Base-by-base conservation (phyloP, 2,329 filamentous ascomycete genomes). In the Fusarium sp. region DNA sequence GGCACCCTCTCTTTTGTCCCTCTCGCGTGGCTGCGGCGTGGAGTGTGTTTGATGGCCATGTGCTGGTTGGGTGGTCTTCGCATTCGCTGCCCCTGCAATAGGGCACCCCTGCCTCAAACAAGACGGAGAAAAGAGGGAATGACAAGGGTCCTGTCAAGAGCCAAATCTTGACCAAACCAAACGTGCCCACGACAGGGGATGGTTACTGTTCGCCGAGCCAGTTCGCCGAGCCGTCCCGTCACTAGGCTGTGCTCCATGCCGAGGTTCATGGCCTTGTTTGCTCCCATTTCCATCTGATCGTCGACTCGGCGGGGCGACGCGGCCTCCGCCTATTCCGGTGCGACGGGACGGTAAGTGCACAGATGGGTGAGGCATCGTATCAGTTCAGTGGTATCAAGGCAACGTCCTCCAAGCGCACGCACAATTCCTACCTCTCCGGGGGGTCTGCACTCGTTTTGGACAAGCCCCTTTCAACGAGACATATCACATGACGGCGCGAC, bases 141-240 rank as follows among this genome's bases (percentile, higher is more conserved):
- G 29, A 33, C 33, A n/a, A 61, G 20, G 42, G 38, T 18, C 47
- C 42, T 33, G 25, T 52, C 57, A 11, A 64, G 33, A 50, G 35
- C 27, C 45, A 45, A 57, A 50, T 68, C 45, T 63, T n/a, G 42
- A 57, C 59, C 50, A 67, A 65, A 67, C 66, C 47, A 67, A 65
- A 67, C 69, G 63, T 64, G 64, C 47, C 36, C 22, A 38, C 57
- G 65, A 67, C 61, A 69, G 60, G 65, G 67, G 63, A 67, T 63
- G 36, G 56, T 60, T 61, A 63, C 62, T 58, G 61, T 62, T 68
- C 66, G 60, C 70, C 63, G 68, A 65, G 68, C 56, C 62, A 40
- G 66, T 62, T 68, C 66, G 60, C 70, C 63, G 68, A 65, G 68
- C 50, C 66, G 63, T 64, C 65, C 71, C 60, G 50, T 42, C 33